Percentiles rank a stretch among this genome's conserved stretches.
These are phyloP conservation scores for Penstemon barbatus DNA, from an alignment of 257 asterid genomes.

Conservation along the genomic window DNA sequence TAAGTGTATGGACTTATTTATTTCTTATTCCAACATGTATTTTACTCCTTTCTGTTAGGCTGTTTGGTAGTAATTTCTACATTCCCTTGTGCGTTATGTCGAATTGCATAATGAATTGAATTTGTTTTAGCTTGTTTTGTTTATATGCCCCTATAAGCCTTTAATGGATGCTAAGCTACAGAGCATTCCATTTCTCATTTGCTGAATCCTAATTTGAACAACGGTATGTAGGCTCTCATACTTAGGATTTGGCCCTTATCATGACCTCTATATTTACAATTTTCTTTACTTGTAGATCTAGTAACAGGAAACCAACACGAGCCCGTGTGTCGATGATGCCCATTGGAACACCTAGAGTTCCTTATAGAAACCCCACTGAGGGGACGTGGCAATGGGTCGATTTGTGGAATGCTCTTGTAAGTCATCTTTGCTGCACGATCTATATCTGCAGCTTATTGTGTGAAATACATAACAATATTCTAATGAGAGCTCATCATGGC, in stretches of 20 bases:
- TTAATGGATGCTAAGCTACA: background rate
- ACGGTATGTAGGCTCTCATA: background rate
- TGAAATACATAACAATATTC: background rate
- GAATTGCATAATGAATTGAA: background rate
- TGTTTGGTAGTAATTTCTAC: background rate
- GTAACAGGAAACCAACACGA: slow-evolving; percentile 48
- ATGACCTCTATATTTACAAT: background rate
- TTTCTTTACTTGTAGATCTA: slow-evolving; percentile 40
- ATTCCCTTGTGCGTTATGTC: background rate
- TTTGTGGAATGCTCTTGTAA: slow-evolving; percentile 95
- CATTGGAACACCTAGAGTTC: slow-evolving; percentile 87
- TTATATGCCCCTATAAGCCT: background rate
- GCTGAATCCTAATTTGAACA: background rate
- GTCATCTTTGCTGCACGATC: slow-evolving; percentile 35
- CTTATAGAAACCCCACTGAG: slow-evolving; percentile 68
- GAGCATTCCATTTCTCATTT: background rate
- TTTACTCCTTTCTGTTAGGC: too few species aligned
- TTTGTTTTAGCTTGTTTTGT: background rate
- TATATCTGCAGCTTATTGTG: background rate
- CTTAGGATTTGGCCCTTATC: slow-evolving; percentile 7
- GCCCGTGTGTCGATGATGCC: slow-evolving; percentile 87
- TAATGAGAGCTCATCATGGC: slow-evolving; percentile 3
- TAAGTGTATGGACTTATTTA: too few species aligned
- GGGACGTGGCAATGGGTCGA: slow-evolving; percentile 96
- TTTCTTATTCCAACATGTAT: too few species aligned